A percentile compares a stretch with the other conserved stretches of the same genome.
Evolutionary conservation across 495 filamentous ascomycete species (phyloP).

Genomic region (Pyrenula massariospora): DNA sequence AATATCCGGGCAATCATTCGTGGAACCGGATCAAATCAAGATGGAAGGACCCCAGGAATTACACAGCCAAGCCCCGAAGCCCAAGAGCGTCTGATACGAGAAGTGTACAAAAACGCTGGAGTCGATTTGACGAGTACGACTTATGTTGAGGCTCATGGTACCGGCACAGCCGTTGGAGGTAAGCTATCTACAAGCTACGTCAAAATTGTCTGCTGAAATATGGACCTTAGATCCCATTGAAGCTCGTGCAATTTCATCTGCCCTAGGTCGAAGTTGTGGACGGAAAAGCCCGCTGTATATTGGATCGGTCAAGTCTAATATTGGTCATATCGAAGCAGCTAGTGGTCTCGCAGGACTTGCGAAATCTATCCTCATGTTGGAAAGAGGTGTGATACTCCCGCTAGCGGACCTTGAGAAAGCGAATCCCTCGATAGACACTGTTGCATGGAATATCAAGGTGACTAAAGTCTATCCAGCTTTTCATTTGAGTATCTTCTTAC

Average conservation of each 20-base stretch:
- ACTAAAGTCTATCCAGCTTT: background rate
- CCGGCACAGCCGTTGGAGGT: conserved; percentile 45
- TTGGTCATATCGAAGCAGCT: conserved; percentile 20
- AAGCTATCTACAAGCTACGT: too few relatives aligned
- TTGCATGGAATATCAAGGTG: conserved; percentile 10
- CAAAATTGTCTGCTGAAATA: too few relatives aligned
- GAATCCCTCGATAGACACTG: conserved; percentile 14
- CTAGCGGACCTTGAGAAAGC: conserved; percentile 7
- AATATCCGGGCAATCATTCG: conserved; percentile 33
- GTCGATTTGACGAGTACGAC: conserved; percentile 18
- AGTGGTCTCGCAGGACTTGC: conserved; percentile 10
- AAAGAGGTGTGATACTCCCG: conserved; percentile 11
- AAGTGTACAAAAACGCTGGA: conserved; percentile 35
- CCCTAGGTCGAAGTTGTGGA: background rate
- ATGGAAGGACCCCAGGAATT: conserved; percentile 38
- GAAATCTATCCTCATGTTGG: conserved; percentile 15
- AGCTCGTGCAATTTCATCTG: conserved; percentile 12
- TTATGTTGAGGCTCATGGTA: conserved; percentile 28
- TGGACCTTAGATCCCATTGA: conserved; percentile 44
- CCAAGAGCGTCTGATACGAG: conserved; percentile 42
- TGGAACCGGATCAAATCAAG: conserved; percentile 26
- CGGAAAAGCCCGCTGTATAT: conserved; percentile 6
- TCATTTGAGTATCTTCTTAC: background rate
- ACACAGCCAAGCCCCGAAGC: conserved; percentile 44
- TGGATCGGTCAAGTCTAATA: conserved; percentile 26